These are phyloP conservation scores for Polyporus tsugae DNA, from an alignment of 1,284 basidiomycete species.

Conservation along the genomic window DNA sequence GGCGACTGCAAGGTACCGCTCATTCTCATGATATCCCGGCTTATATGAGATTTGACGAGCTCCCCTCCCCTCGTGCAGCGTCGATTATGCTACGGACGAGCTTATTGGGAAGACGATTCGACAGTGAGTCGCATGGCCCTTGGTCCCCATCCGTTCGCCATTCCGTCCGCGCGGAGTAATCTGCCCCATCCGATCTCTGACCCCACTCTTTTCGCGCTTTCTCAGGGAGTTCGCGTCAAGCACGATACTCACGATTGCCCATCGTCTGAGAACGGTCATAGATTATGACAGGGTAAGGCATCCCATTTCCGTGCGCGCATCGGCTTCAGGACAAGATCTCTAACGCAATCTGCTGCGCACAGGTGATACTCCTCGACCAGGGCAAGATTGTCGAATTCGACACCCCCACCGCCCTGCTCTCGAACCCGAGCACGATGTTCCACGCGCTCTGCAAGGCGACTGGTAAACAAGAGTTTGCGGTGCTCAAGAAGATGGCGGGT, in stretches of 20 bases:
- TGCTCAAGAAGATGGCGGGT: constrained; percentile 74
- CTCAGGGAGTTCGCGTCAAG: constrained; percentile 61
- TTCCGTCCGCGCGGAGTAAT: background rate
- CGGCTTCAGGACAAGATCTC: constrained; percentile 10
- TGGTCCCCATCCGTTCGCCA: background rate
- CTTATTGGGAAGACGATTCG: constrained; percentile 78
- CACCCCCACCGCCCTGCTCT: constrained; percentile 74
- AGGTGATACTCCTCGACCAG: constrained; percentile 91
- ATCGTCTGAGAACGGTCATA: constrained; percentile 71
- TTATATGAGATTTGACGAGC: constrained; percentile 18
- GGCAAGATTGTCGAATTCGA: constrained; percentile 88
- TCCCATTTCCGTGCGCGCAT: background rate
- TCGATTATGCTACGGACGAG: constrained; percentile 83
- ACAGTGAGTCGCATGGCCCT: constrained; percentile 55
- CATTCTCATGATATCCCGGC: constrained; percentile 24
- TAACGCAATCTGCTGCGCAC: constrained; percentile 10
- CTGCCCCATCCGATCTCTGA: constrained; percentile 19
- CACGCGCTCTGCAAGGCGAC: constrained; percentile 84
- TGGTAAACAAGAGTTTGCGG: constrained; percentile 81
- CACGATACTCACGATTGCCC: constrained; percentile 69
- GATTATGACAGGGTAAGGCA: constrained; percentile 60
- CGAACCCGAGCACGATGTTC: constrained; percentile 74
- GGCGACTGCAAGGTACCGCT: constrained; percentile 70
- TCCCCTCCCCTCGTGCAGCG: constrained; percentile 48
- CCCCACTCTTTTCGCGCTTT: constrained; percentile 1